Evolutionary conservation across 2,329 filamentous ascomycete species (phyloP), one percentile per base, ranked within the genome.

Genomic region (Fusarium multiceps): DNA sequence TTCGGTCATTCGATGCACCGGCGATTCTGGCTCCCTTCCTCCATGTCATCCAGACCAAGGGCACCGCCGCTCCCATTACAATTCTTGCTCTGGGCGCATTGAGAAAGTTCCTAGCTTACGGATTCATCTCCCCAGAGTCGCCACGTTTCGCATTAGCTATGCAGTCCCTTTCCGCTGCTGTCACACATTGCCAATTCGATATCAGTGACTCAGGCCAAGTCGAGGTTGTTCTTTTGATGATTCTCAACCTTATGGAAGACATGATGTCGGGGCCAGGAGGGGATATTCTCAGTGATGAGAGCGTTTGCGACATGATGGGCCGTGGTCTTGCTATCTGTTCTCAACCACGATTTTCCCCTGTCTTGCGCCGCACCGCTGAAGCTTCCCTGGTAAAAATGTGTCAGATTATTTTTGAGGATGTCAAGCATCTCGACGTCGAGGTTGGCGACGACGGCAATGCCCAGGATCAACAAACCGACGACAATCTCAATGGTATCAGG

Each of bases 231-330:
- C 86, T 98, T 57, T 84, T 98, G 59, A 92, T 97, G 82, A 98
- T 99, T 74, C 81, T 99, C 63, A 96, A 97, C 78, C 87, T 99
- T 48, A 99, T 99, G 96, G 96, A 99, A 80, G 93, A 94, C 76
- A 98, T 99, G 92, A 91, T 99, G 75, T 97, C 94, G 18, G 93
- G 96, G 1, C 93, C 94, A 0, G 94, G 95, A 30, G 96, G 96
- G 40, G 92, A 97, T 71, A 89, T 98, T 13, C 84, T 99, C n/a
- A 97, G 95, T 62, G 96, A 99, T 75, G 95, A 98, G 82, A 98
- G 95, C 77, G 94, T 99, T 13, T 99, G 97, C 78, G 94, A 98
- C 79, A 98, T 99, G 94, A 98, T 99, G 95, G 96, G 97, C 79
- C 95, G 94, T 3, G 96, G 95, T 2, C 82, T 99, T 71, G 97